These are phyloP conservation scores for Tulasnella sp. DNA, from an alignment of 768 basidiomycete species.

Conservation along the genomic window DNA sequence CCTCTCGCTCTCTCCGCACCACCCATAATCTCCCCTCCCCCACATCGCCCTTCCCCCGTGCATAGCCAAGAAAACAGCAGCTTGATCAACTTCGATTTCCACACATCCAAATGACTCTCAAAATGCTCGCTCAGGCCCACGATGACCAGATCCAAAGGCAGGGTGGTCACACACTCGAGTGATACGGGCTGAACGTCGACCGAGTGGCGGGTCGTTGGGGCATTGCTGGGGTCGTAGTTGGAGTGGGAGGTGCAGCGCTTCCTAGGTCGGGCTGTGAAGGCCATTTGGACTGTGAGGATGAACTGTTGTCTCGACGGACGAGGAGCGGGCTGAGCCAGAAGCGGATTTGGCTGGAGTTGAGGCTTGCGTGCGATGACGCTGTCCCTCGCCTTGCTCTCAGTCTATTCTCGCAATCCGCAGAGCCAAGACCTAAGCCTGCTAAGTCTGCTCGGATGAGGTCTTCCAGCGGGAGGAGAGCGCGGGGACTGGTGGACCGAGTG, in stretches of 20 bases:
- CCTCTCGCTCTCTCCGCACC: background rate
- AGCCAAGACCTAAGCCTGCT: background rate
- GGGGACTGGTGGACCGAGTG: background rate
- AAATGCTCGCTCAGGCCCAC: constrained; percentile 61
- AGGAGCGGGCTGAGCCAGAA: no score
- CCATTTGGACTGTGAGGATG: constrained; percentile 32
- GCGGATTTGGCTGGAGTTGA: background rate
- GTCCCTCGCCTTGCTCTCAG: no score
- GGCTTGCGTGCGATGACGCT: no score
- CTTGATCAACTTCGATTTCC: constrained; percentile 71
- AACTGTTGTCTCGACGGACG: no score
- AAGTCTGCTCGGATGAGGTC: background rate
- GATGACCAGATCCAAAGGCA: constrained; percentile 65
- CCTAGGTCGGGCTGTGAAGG: no score
- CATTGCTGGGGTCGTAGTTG: no score
- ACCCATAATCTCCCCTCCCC: background rate
- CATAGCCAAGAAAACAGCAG: constrained; percentile 35
- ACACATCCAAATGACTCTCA: constrained; percentile 46
- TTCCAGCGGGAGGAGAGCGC: background rate
- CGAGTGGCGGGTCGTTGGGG: no score
- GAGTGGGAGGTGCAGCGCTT: no score
- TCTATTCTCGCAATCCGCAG: no score
- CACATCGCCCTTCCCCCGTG: background rate
- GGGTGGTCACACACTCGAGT: constrained; percentile 54
- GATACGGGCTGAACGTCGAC: constrained; percentile 26